A percentile compares a stretch with the other conserved stretches of the same genome.
Conservation (phyloP, 345 rosid species). For the Gossypium herbaceum region DNA sequence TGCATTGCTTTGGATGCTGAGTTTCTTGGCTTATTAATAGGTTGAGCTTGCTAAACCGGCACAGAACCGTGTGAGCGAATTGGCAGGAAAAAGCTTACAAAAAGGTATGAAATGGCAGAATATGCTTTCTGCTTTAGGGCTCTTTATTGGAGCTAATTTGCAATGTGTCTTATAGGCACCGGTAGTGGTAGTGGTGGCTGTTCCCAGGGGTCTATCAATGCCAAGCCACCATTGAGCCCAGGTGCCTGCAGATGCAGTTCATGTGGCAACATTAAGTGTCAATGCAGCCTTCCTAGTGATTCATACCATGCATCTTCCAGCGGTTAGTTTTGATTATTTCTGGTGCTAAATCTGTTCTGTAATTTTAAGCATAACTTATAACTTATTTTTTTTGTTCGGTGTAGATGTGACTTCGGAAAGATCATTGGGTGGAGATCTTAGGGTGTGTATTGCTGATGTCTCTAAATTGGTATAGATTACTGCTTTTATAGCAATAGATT, state of each 20-base stretch:
- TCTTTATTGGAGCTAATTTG: constrained; percentile 26
- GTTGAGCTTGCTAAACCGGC: constrained; percentile 34
- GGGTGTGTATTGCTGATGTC: constrained; percentile 29
- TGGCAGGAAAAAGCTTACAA: constrained; percentile 17
- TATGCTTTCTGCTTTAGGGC: constrained; percentile 37
- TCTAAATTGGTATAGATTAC: constrained; percentile 40
- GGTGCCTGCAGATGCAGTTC: constrained; percentile 38
- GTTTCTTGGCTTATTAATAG: constrained; percentile 23
- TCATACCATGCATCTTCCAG: constrained; percentile 35
- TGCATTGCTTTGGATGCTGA: not conserved
- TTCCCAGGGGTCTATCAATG: constrained; percentile 26
- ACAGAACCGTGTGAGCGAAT: constrained; percentile 24
- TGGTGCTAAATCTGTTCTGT: not conserved
- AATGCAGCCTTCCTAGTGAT: constrained; percentile 35
- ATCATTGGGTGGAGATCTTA: constrained; percentile 34
- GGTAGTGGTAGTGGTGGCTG: constrained; percentile 24
- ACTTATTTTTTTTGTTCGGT: constrained; percentile 10
- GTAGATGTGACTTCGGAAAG: constrained; percentile 44
- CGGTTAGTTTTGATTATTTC: constrained; percentile 21
- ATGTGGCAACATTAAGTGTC: constrained; percentile 35
- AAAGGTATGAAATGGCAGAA: constrained; percentile 60
- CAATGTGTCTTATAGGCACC: constrained; percentile 26
- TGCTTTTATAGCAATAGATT: not conserved
- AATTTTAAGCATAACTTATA: not conserved
- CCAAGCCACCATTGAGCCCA: constrained; percentile 28